Evolutionary conservation across 495 filamentous ascomycete genomes (phyloP).

Genomic region (Letharia lupina): DNA sequence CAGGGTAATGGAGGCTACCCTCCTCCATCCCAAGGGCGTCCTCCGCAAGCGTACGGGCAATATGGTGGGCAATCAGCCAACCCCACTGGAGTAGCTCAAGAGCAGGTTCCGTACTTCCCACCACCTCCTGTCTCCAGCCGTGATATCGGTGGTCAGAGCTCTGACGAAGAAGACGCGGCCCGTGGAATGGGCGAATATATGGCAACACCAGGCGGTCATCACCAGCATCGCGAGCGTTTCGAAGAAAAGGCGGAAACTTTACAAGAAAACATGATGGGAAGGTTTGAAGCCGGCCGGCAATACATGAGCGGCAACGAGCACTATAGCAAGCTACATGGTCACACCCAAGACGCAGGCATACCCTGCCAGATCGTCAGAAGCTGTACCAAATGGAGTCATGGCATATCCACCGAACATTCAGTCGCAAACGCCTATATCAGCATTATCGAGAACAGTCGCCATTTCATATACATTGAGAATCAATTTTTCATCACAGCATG

Average conservation of each 20-base stretch:
- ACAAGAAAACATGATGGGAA: slow-evolving; percentile 34
- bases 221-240: slow-evolving; percentile 15
- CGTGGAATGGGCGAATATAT: neutral
- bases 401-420: slow-evolving; percentile 66
- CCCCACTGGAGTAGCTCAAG: slow-evolving; percentile 22
- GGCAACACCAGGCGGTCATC: slow-evolving; percentile 4
- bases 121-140: slow-evolving; percentile 37
- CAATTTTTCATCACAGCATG: slow-evolving; percentile 98
- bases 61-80: slow-evolving; percentile 13
- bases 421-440: slow-evolving; percentile 84
- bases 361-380: slow-evolving; percentile 62
- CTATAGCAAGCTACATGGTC: slow-evolving; percentile 18
- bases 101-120: slow-evolving; percentile 37
- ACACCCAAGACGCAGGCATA: slow-evolving; percentile 38
- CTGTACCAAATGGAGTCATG: slow-evolving; percentile 63
- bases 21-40: neutral
- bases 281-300: slow-evolving; percentile 41
- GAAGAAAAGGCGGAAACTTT: slow-evolving; percentile 30
- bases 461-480: slow-evolving; percentile 94
- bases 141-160: slow-evolving; percentile 32
- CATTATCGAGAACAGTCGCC: slow-evolving; percentile 67
- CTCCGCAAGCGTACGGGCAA: slow-evolving; percentile 13
- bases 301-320: slow-evolving; percentile 20
- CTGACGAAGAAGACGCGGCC: slow-evolving; percentile 31
- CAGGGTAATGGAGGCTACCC: slow-evolving; percentile 1